Evolutionary conservation across 495 filamentous ascomycete species (phyloP), one percentile per base, ranked within the genome.

Genomic region (Xylaria cubensis): DNA sequence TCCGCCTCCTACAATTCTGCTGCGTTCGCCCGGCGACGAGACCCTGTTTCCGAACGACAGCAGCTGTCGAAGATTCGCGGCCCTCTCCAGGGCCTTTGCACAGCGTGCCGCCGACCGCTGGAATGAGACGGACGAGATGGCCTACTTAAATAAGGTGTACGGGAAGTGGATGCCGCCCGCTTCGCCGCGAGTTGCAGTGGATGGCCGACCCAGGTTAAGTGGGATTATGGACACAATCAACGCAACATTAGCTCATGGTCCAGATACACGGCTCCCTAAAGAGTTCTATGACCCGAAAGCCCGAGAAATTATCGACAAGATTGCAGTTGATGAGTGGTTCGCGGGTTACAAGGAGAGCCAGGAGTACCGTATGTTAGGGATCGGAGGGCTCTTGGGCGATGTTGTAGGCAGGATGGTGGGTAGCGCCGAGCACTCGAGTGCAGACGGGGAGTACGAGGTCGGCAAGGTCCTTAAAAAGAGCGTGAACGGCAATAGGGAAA

Each of bases 201-300:
- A 98, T 82, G 89, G 89, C 2, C 91, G 92, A 70, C 96, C 96
- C 0, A 86, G 93, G 61, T 85, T 99, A 12, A 93, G 90, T 7
- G 97, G 96, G 39, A 92, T 99, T 69, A 94, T 94, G 90, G 96
- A 99, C 77, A 96, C 94, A 12, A 88, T 98, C 73, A 98, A 98
- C 79, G 87, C 93, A 29, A 96, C 93, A 1, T 84, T 92, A 17
- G 95, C 94, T 4, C 96, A 99, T 81, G 95, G 94, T 0, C 88
- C 91, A 0, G 86, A 86, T 17, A 97, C 94, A 0, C 86, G 84
- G 56, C 86, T 99, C 8, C 96, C 96, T 0, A 80, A 82, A 17
- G 93, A 94, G 64, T 99, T 99, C 81, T 98, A 99, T 80, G 94
- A 97, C 75, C 76, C 84, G 41, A 92, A 91, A 79, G 91, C 83